phyloP scores from a whole-genome alignment of 2,329 filamentous ascomycete genomes.

The Apiospora hydei region DNA sequence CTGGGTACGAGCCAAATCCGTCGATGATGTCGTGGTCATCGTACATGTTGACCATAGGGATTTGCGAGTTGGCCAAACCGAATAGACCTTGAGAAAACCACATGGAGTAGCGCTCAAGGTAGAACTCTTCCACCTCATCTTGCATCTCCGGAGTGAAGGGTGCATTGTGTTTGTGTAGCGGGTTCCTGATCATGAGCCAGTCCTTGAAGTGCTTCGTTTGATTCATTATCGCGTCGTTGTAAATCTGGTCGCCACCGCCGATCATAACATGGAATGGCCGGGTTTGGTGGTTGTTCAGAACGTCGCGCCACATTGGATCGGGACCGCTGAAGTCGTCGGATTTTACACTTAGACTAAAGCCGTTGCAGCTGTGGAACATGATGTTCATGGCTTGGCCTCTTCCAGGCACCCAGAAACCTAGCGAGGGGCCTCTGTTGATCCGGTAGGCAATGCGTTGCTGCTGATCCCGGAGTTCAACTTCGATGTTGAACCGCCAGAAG shows the following conservation, averaged over 20 bases:
- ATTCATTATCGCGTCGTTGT: slow-evolving; percentile 85
- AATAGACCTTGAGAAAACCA: slow-evolving; percentile 98
- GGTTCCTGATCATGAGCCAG: slow-evolving; percentile 85
- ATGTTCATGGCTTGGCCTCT: slow-evolving; percentile 91
- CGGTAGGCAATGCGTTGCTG: slow-evolving; percentile 93
- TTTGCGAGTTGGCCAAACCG: slow-evolving; percentile 89
- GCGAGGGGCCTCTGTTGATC: slow-evolving; percentile 88
- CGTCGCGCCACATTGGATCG: slow-evolving; percentile 96
- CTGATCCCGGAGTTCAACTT: slow-evolving; percentile 80
- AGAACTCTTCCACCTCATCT: slow-evolving; percentile 86
- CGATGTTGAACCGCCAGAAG: slow-evolving; percentile 97
- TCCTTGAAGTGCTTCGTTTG: slow-evolving; percentile 79
- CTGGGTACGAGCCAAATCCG: slow-evolving; percentile 91
- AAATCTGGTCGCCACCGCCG: slow-evolving; percentile 95
- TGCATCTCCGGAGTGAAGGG: slow-evolving; percentile 85
- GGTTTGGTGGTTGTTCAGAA: slow-evolving; percentile 89
- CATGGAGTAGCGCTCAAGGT: slow-evolving; percentile 85
- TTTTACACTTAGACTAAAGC: slow-evolving; percentile 84
- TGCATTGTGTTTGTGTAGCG: slow-evolving; percentile 78
- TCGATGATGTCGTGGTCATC: slow-evolving; percentile 94
- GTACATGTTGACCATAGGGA: slow-evolving; percentile 98
- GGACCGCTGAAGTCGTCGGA: slow-evolving; percentile 85
- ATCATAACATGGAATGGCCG: slow-evolving; percentile 98
- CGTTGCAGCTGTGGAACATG: slow-evolving; percentile 98
- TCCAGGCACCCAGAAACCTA: slow-evolving; percentile 94